These are phyloP conservation scores for Picochlorum sp. DNA, from an alignment of 139 green algal species.

Conservation along the genomic window DNA sequence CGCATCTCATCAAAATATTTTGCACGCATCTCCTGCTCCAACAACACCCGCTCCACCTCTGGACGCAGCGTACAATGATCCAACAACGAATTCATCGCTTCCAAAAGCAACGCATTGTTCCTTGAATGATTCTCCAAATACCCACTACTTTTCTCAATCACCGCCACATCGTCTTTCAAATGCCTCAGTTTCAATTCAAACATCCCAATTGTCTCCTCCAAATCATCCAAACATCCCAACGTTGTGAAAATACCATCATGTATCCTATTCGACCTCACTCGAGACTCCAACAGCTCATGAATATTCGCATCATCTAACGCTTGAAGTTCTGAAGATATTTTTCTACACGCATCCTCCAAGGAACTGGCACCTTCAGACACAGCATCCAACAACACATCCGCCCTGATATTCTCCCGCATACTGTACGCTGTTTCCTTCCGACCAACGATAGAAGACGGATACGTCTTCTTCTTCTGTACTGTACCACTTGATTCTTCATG, in stretches of 20 bases:
- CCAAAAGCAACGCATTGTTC: slow-evolving; percentile 38
- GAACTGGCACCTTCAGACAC: slow-evolving; percentile 32
- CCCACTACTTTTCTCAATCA: slow-evolving; percentile 49
- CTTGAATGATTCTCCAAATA: slow-evolving; percentile 38
- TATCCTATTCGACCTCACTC: slow-evolving; percentile 15
- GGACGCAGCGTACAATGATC: not conserved
- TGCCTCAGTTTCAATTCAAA: slow-evolving; percentile 41
- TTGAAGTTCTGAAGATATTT: slow-evolving; percentile 32
- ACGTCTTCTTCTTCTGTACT: not conserved
- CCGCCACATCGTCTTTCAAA: slow-evolving; percentile 35
- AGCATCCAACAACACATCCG: slow-evolving; percentile 33
- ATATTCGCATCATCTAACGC: slow-evolving; percentile 44
- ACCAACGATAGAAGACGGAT: not conserved
- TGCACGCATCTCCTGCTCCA: not conserved
- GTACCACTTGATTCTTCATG: not conserved
- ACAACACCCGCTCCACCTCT: not conserved
- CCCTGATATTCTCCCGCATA: not conserved
- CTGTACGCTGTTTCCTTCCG: not conserved
- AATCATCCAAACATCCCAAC: slow-evolving; percentile 35
- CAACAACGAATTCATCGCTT: slow-evolving; percentile 32
- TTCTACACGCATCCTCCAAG: slow-evolving; percentile 38
- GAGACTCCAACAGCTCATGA: slow-evolving; percentile 41
- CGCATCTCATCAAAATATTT: slow-evolving; percentile 21
- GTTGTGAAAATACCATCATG: slow-evolving; percentile 20
- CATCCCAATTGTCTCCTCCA: slow-evolving; percentile 39